Evolutionary conservation across 768 basidiomycete species (phyloP).

Genomic region (Mycena leptocephala): DNA sequence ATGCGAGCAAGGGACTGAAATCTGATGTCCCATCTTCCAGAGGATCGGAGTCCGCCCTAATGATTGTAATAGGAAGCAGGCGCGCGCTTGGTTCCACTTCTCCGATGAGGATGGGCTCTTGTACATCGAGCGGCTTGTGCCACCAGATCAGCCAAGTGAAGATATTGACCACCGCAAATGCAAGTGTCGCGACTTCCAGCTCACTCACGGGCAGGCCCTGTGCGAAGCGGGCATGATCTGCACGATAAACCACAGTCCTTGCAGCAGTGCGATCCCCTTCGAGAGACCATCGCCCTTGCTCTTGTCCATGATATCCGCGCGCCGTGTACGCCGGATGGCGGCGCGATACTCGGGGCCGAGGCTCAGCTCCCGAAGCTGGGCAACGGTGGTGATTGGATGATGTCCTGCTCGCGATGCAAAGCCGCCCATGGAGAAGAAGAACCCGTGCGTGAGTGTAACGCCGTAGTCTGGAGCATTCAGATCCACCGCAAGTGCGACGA

Average conservation of each 20-base stretch:
- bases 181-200: not conserved
- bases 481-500: not conserved
- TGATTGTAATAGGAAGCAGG: too few species aligned
- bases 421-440: not conserved
- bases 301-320: not conserved
- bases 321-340: not conserved
- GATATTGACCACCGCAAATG: not conserved
- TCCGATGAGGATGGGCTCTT: not conserved
- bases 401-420: not conserved
- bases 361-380: not conserved
- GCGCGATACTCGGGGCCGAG: not conserved
- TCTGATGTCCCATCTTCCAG: not conserved
- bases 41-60: not conserved
- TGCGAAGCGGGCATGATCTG: not conserved
- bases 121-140: slow-evolving; percentile 1
- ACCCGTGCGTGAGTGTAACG: not conserved
- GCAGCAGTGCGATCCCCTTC: not conserved
- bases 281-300: not conserved
- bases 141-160: not conserved
- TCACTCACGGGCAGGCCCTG: not conserved
- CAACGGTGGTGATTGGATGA: not conserved
- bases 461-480: not conserved
- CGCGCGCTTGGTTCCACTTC: too few species aligned
- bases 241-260: slow-evolving; percentile 3
- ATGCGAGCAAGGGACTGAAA: not conserved